Evolutionary conservation across 2,329 filamentous ascomycete species (phyloP).

Genomic region (Aspergillus chevalieri): DNA sequence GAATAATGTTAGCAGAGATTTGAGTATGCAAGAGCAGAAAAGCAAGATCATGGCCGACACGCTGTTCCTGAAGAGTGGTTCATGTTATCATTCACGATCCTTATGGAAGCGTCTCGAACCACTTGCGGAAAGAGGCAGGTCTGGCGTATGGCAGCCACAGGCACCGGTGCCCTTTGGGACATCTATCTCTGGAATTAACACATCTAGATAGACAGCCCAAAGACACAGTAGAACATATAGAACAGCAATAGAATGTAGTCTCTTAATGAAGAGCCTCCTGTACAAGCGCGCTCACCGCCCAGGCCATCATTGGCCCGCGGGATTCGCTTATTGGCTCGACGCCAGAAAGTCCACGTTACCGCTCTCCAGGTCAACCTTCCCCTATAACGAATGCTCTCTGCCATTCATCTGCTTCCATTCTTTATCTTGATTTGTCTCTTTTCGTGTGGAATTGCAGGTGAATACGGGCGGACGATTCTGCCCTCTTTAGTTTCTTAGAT

Average conservation of each 20-base stretch:
- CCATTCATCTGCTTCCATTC: constrained; percentile 18
- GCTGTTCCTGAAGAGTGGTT: too few species aligned
- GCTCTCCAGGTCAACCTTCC: constrained; percentile 10
- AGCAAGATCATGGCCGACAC: too few species aligned
- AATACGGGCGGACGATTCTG: constrained; percentile 3
- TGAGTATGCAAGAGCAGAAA: too few species aligned
- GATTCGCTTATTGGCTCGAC: constrained; percentile 28
- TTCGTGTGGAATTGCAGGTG: constrained; percentile 26
- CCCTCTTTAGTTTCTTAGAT: constrained; percentile 17
- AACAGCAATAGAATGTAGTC: constrained; percentile 5
- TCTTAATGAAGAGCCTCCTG: too few species aligned
- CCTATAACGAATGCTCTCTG: constrained; percentile 21
- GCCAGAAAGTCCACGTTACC: constrained; percentile 36
- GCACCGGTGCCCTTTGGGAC: too few species aligned
- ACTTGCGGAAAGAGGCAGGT: too few species aligned
- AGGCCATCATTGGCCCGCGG: constrained; percentile 24
- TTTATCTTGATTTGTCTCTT: constrained; percentile 7
- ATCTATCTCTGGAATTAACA: background rate
- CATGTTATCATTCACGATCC: too few species aligned
- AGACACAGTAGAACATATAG: too few species aligned
- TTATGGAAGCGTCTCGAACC: too few species aligned
- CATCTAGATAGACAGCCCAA: background rate
- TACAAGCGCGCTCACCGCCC: constrained; percentile 20
- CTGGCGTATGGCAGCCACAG: too few species aligned
- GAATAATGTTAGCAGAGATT: too few species aligned